Conservation (phyloP, 2,329 filamentous ascomycete genomes). For the Xylaria polymorpha region DNA sequence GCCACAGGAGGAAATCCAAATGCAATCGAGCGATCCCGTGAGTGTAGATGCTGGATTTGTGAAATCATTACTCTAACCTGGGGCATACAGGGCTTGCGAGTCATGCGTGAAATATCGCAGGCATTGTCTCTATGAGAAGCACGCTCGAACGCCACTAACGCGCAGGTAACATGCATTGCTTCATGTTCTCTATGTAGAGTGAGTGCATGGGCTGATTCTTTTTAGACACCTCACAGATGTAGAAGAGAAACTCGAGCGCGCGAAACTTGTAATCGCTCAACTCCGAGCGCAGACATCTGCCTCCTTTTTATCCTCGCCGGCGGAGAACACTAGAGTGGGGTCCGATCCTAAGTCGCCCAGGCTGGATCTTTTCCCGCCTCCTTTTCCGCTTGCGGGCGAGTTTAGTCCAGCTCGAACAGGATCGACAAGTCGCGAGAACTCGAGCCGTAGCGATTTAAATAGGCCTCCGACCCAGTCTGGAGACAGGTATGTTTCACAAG, state of each 20-base stretch:
- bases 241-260: constrained; percentile 20
- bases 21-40: constrained; percentile 18
- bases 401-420: neutral
- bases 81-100: constrained; percentile 11
- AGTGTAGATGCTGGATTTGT: neutral
- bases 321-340: neutral
- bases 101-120: constrained; percentile 23
- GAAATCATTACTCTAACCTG: constrained; percentile 1
- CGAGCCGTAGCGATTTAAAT: neutral
- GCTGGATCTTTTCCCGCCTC: neutral
- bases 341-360: neutral
- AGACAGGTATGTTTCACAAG: constrained; percentile 1
- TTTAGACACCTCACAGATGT: constrained; percentile 22
- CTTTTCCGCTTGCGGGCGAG: neutral
- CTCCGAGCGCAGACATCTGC: constrained; percentile 18
- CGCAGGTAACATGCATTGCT: constrained; percentile 19
- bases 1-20: constrained; percentile 19
- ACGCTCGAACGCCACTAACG: constrained; percentile 21
- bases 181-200: neutral
- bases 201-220: constrained; percentile 4
- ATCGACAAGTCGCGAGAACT: neutral
- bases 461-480: neutral
- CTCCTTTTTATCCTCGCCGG: neutral
- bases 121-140: constrained; percentile 26
- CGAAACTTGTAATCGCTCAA: constrained; percentile 21